phyloP scores from a whole-genome alignment of 139 green algal genomes.

The Chlamydomonas sphaeroides region DNA sequence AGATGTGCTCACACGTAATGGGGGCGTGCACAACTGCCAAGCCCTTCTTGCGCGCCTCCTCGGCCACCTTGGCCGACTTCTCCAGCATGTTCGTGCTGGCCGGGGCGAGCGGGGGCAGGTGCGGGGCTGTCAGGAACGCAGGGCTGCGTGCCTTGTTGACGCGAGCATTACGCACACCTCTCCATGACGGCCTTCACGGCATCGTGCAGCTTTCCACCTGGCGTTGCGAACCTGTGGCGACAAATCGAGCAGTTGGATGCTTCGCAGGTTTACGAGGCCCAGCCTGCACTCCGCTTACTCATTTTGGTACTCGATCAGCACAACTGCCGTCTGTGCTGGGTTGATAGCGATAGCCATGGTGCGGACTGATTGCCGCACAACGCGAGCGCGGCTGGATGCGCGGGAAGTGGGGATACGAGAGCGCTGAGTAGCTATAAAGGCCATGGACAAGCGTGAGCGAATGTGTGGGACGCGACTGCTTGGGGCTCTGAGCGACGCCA shows the following conservation, averaged over 20 bases:
- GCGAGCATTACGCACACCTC: too few species aligned
- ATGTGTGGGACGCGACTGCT: too few species aligned
- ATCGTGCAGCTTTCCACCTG: constrained; percentile 58
- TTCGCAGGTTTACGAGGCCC: too few species aligned
- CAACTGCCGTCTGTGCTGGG: constrained; percentile 27
- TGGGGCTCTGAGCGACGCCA: too few species aligned
- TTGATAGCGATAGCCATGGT: neutral
- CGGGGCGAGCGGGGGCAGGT: neutral
- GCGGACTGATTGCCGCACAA: too few species aligned
- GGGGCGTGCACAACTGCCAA: constrained; percentile 46
- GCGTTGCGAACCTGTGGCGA: constrained; percentile 46
- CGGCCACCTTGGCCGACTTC: constrained; percentile 41
- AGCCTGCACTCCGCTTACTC: neutral
- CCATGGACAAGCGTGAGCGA: too few species aligned
- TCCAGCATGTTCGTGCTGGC: constrained; percentile 53
- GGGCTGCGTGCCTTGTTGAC: too few species aligned
- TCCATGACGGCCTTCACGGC: constrained; percentile 59
- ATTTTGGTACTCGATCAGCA: constrained; percentile 57
- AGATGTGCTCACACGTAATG: constrained; percentile 54
- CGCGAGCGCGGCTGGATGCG: too few species aligned
- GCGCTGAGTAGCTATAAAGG: too few species aligned
- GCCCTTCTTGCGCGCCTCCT: constrained; percentile 53
- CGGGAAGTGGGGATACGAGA: too few species aligned
- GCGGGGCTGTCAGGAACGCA: too few species aligned
- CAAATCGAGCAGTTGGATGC: too few species aligned